phyloP scores from a whole-genome alignment of 2,329 filamentous ascomycete genomes.

The Aspergillus calidoustus region DNA sequence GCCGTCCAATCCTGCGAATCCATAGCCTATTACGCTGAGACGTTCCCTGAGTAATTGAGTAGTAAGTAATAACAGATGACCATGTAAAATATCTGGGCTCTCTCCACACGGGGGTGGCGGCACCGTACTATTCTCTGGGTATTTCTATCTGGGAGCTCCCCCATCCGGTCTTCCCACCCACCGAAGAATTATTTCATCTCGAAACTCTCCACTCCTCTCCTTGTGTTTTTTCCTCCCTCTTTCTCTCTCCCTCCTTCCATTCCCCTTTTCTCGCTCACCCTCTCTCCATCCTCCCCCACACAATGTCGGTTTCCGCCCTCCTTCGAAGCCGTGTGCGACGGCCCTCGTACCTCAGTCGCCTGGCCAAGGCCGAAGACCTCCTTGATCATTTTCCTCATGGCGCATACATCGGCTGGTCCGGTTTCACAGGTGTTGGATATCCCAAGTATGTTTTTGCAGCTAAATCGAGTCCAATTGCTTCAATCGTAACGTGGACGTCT shows the following conservation, averaged over 20 bases:
- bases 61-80: neutral
- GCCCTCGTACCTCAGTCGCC: constrained; percentile 78
- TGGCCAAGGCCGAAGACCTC: constrained; percentile 78
- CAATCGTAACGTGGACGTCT: neutral
- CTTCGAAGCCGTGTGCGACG: constrained; percentile 76
- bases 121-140: constrained; percentile 7
- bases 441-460: constrained; percentile 69
- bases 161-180: neutral
- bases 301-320: constrained; percentile 68
- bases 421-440: constrained; percentile 89
- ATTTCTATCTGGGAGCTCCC: constrained; percentile 23
- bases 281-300: constrained; percentile 18
- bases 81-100: constrained; percentile 6
- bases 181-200: constrained; percentile 4
- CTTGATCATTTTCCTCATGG: constrained; percentile 81
- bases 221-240: constrained; percentile 14
- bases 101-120: constrained; percentile 25
- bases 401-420: constrained; percentile 88
- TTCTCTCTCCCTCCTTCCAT: constrained; percentile 19
- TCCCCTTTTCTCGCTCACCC: constrained; percentile 16
- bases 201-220: constrained; percentile 2
- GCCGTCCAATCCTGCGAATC: neutral
- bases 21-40: neutral
- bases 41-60: neutral
- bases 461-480: neutral